phyloP scores from a whole-genome alignment of 2,329 filamentous ascomycete genomes.

The Fusarium newnesense region DNA sequence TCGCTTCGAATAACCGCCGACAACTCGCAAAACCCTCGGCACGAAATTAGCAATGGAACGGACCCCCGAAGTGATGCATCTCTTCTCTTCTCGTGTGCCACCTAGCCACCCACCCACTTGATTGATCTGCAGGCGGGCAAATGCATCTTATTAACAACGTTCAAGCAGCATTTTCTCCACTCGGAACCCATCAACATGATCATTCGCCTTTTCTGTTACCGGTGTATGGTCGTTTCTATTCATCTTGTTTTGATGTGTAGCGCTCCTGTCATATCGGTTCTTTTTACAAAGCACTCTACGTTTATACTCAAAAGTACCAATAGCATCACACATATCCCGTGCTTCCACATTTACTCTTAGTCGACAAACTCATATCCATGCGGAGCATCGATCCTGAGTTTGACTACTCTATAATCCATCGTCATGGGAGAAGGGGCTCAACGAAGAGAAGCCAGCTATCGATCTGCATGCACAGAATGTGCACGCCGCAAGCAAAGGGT shows the following conservation, averaged over 20 bases:
- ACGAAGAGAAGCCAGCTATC: constrained; percentile 33
- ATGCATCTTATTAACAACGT: constrained; percentile 40
- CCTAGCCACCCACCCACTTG: constrained; percentile 32
- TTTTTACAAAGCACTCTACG: not conserved
- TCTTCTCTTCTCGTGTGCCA: constrained; percentile 38
- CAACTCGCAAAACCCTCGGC: constrained; percentile 20
- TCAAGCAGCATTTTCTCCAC: constrained; percentile 38
- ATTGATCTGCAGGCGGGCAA: constrained; percentile 40
- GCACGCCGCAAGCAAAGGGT: constrained; percentile 54
- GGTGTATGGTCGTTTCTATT: constrained; percentile 9
- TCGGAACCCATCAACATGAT: constrained; percentile 25
- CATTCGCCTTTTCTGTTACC: constrained; percentile 21
- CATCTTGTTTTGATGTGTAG: constrained; percentile 8
- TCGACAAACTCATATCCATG: not conserved
- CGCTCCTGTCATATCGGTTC: constrained; percentile 1
- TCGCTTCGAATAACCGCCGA: constrained; percentile 24
- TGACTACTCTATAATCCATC: constrained; percentile 1
- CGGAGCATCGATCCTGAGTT: not conserved
- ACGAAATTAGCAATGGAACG: constrained; percentile 25
- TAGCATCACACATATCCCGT: not conserved
- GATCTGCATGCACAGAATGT: constrained; percentile 57
- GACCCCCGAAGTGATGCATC: constrained; percentile 29
- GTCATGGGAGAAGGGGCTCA: constrained; percentile 27
- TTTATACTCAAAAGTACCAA: not conserved
- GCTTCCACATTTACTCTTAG: not conserved